phyloP scores from a whole-genome alignment of 2,329 filamentous ascomycete genomes.

The Cladosporium cucumerinum region DNA sequence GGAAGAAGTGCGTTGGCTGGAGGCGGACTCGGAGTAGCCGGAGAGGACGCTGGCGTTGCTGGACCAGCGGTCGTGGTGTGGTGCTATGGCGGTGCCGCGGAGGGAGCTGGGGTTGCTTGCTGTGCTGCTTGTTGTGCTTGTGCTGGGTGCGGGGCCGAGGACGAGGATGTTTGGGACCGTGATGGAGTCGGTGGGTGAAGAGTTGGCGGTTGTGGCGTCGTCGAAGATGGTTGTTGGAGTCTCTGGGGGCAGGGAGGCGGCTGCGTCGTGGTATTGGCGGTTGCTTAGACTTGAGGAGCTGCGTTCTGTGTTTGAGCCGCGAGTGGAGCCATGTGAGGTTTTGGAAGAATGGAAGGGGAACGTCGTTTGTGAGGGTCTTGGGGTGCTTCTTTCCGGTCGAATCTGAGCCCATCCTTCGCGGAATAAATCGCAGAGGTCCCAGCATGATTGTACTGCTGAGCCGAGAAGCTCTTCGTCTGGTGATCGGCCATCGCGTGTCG shows the following conservation, averaged over 20 bases:
- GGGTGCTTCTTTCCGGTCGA: constrained; percentile 79
- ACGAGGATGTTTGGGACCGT: constrained; percentile 85
- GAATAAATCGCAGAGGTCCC: constrained; percentile 92
- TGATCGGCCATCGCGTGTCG: constrained; percentile 66
- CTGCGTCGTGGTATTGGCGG: constrained; percentile 45
- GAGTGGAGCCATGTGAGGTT: constrained; percentile 21
- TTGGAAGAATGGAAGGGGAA: constrained; percentile 52
- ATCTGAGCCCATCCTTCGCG: constrained; percentile 88
- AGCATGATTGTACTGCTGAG: constrained; percentile 87
- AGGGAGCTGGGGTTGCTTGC: constrained; percentile 19
- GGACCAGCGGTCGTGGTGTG: constrained; percentile 71
- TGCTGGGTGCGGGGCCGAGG: constrained; percentile 62
- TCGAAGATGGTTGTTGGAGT: constrained; percentile 95
- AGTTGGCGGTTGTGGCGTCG: constrained; percentile 69
- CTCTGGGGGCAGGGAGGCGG: constrained; percentile 60
- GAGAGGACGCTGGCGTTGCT: constrained; percentile 73
- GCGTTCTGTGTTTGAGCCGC: constrained; percentile 17
- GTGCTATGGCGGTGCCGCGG: constrained; percentile 43
- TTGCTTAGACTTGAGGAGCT: constrained; percentile 49
- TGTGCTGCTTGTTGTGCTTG: constrained; percentile 22
- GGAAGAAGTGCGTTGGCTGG: constrained; percentile 62
- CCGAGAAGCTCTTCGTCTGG: constrained; percentile 81
- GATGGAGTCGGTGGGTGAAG: constrained; percentile 68
- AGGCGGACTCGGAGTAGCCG: constrained; percentile 67
- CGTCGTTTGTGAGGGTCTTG: constrained; percentile 72